phyloP scores from a whole-genome alignment of 139 green algal species.

The Coelastrella sp. region DNA sequence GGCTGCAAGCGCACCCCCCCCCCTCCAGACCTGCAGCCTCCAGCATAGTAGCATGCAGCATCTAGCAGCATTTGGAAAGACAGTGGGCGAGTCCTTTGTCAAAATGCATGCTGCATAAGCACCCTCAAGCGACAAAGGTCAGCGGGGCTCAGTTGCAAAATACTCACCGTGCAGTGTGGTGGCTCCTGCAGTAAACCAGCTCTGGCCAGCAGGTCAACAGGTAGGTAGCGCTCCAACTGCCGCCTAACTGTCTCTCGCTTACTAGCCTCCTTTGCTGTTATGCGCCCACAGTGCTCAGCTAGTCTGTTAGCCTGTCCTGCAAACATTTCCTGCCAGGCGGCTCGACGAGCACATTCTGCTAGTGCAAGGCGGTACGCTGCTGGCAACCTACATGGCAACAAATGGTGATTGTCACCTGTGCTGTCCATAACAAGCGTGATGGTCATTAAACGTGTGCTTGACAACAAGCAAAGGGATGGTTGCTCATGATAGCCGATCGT shows the following conservation, averaged over 20 bases:
- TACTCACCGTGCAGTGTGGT: conserved; percentile 67
- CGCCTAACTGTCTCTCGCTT: conserved; percentile 69
- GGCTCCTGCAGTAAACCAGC: conserved; percentile 77
- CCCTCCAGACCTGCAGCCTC: background rate
- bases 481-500: background rate
- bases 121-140: background rate
- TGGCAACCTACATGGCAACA: conserved; percentile 56
- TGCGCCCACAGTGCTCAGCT: conserved; percentile 80
- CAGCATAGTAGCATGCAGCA: no score
- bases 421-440: no score
- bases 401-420: background rate
- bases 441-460: no score
- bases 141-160: background rate
- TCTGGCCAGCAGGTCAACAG: conserved; percentile 65
- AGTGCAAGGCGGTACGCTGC: conserved; percentile 85
- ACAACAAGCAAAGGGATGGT: background rate
- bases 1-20: no score
- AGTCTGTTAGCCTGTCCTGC: conserved; percentile 71
- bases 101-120: background rate
- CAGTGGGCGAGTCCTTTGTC: no score
- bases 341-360: conserved; percentile 83
- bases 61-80: no score
- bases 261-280: conserved; percentile 77
- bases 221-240: conserved; percentile 68
- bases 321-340: conserved; percentile 59